Evolutionary conservation across 169 alveolate species (phyloP).

Genomic region (Plasmodium cynomolgi): DNA sequence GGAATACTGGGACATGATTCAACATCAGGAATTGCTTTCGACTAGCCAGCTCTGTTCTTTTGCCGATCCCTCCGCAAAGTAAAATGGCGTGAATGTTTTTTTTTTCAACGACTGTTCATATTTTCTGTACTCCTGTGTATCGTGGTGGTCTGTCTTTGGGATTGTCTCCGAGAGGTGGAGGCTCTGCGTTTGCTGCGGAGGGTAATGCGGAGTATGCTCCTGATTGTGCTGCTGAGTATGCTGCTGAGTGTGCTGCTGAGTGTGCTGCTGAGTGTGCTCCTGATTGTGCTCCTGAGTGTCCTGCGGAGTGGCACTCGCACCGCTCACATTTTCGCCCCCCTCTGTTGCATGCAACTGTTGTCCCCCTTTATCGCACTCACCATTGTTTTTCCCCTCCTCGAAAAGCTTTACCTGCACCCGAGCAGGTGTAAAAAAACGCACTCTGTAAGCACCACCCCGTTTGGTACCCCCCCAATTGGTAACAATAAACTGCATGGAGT

Average conservation of each 20-base stretch:
- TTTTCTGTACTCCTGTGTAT: not conserved
- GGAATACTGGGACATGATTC: constrained; percentile 44
- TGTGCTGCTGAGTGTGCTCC: no score
- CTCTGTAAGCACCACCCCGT: not conserved
- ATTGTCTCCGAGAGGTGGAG: not conserved
- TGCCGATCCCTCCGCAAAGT: constrained; percentile 65
- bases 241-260: no score
- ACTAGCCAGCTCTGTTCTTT: constrained; percentile 19
- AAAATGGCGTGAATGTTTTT: constrained; percentile 58
- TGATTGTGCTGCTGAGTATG: no score
- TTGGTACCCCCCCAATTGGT: not conserved
- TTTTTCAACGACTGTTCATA: constrained; percentile 35
- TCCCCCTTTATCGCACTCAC: not conserved
- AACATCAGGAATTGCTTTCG: constrained; percentile 31
- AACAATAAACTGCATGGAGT: not conserved
- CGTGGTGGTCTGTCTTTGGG: not conserved
- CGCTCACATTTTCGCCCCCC: not conserved
- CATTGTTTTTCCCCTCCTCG: not conserved
- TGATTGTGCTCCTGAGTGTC: no score
- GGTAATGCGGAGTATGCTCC: not conserved
- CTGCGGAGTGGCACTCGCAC: not conserved
- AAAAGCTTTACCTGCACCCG: not conserved
- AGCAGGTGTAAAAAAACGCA: not conserved
- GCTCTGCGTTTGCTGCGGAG: not conserved
- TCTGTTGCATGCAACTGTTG: not conserved